Percentiles rank a stretch among this genome's conserved stretches.
These are phyloP conservation scores for Tricholoma bakamatsutake DNA, from an alignment of 768 basidiomycete species.

Conservation along the genomic window DNA sequence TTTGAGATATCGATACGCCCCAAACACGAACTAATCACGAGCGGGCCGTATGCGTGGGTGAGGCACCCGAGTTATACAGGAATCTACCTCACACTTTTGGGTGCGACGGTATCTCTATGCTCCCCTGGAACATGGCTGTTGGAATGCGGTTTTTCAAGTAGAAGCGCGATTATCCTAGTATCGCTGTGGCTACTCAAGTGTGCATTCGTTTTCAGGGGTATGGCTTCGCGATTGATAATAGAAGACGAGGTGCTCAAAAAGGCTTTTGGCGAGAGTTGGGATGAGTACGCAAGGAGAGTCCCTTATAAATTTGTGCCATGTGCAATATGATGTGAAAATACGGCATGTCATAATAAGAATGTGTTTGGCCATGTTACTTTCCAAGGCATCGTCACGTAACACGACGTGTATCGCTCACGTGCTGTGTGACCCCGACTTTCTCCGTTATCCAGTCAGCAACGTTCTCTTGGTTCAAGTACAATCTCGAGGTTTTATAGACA, in stretches of 20 bases:
- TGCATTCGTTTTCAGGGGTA: conserved; percentile 28
- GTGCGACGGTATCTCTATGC: conserved; percentile 25
- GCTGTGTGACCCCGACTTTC: not conserved
- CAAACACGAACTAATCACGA: conserved; percentile 34
- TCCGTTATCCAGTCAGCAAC: no score
- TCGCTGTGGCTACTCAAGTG: conserved; percentile 29
- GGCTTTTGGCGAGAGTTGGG: conserved; percentile 8
- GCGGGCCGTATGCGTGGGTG: conserved; percentile 39
- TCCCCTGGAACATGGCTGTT: conserved; percentile 29
- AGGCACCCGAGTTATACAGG: conserved; percentile 41
- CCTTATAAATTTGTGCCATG: conserved; percentile 8
- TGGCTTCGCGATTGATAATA: conserved; percentile 23
- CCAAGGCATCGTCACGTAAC: not conserved
- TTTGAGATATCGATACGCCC: conserved; percentile 37
- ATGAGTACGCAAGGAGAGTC: conserved; percentile 6
- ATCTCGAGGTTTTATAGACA: no score
- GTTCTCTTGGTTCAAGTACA: no score
- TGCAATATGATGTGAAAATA: conserved; percentile 2
- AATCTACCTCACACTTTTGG: conserved; percentile 30
- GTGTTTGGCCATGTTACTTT: not conserved
- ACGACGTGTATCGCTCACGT: not conserved
- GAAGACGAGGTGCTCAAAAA: conserved; percentile 11
- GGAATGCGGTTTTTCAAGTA: conserved; percentile 16
- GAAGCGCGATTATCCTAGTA: conserved; percentile 17
- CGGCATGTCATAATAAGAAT: no score